Percentiles rank a stretch among this genome's conserved stretches.
Evolutionary conservation across 768 basidiomycete species (phyloP).

Genomic region (Lentinula lateritia): DNA sequence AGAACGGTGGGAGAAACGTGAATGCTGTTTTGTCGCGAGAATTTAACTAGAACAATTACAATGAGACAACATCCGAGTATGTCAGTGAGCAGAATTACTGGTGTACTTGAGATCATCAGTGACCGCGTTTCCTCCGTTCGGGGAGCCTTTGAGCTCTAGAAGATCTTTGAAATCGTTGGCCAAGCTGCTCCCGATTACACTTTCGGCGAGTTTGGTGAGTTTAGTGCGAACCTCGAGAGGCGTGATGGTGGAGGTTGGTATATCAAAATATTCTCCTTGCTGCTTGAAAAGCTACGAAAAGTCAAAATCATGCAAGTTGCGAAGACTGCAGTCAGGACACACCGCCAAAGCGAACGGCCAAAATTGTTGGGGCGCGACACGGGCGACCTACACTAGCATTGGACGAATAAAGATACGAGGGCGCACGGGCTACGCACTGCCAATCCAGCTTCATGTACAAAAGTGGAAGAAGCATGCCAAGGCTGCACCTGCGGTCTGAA

Average conservation of each 20-base stretch:
- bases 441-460: slow-evolving; percentile 76
- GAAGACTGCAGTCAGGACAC: slow-evolving; percentile 10
- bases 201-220: slow-evolving; percentile 53
- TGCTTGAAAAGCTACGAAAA: slow-evolving; percentile 62
- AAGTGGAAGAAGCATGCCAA: slow-evolving; percentile 74
- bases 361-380: slow-evolving; percentile 68
- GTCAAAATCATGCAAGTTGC: neutral
- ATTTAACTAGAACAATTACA: slow-evolving; percentile 58
- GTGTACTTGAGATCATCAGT: slow-evolving; percentile 87
- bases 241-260: slow-evolving; percentile 60
- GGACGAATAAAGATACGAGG: neutral
- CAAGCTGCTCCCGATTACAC: slow-evolving; percentile 45
- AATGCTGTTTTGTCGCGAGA: slow-evolving; percentile 84
- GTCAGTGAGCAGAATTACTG: slow-evolving; percentile 41
- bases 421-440: slow-evolving; percentile 43
- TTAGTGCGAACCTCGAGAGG: slow-evolving; percentile 71
- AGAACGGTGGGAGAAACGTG: slow-evolving; percentile 85
- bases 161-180: slow-evolving; percentile 55
- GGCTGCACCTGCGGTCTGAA: slow-evolving; percentile 71
- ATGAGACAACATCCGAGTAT: neutral
- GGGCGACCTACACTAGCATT: slow-evolving; percentile 45
- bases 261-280: slow-evolving; percentile 79
- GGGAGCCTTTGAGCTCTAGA: slow-evolving; percentile 51
- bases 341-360: slow-evolving; percentile 74
- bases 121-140: slow-evolving; percentile 79